Percentiles rank a stretch among this genome's conserved stretches.
phyloP scores from a whole-genome alignment of 352 stramenopile genomes.

The Pythium apleroticum region DNA sequence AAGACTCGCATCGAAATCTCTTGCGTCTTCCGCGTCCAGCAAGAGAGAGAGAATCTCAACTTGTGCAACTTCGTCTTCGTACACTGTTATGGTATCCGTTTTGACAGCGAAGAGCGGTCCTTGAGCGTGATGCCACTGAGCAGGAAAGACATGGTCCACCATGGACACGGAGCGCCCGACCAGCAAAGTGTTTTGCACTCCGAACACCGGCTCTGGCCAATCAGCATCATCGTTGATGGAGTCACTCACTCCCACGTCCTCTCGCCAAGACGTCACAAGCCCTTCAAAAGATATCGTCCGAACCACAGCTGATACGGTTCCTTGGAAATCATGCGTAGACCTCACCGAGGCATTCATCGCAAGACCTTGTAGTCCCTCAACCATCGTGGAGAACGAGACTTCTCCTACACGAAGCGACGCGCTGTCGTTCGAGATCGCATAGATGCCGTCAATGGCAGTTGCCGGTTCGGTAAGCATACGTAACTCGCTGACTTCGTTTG shows the following conservation, averaged over 20 bases:
- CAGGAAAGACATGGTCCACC: conserved; percentile 7
- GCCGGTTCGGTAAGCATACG: conserved; percentile 1
- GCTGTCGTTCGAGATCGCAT: neutral
- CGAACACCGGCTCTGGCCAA: neutral
- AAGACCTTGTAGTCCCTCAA: neutral
- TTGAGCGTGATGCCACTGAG: conserved; percentile 18
- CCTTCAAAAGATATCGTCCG: conserved; percentile 14
- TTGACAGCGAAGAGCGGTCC: neutral
- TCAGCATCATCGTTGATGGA: neutral
- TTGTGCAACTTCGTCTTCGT: conserved; percentile 19
- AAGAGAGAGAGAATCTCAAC: neutral
- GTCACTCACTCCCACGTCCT: neutral
- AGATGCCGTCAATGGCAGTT: neutral
- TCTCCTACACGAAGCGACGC: neutral
- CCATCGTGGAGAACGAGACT: neutral
- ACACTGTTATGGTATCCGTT: neutral
- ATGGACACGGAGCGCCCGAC: conserved; percentile 13
- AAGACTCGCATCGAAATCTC: neutral
- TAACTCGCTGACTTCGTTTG: neutral
- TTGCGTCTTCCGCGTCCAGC: neutral
- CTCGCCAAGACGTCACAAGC: conserved; percentile 7
- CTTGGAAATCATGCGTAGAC: conserved; percentile 9
- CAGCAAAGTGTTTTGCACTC: conserved; percentile 10
- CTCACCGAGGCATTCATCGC: neutral
- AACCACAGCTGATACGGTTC: neutral